A percentile compares a stretch with the other conserved stretches of the same genome.
Conservation (phyloP, 2,329 filamentous ascomycete species). For the Diplodia seriata region DNA sequence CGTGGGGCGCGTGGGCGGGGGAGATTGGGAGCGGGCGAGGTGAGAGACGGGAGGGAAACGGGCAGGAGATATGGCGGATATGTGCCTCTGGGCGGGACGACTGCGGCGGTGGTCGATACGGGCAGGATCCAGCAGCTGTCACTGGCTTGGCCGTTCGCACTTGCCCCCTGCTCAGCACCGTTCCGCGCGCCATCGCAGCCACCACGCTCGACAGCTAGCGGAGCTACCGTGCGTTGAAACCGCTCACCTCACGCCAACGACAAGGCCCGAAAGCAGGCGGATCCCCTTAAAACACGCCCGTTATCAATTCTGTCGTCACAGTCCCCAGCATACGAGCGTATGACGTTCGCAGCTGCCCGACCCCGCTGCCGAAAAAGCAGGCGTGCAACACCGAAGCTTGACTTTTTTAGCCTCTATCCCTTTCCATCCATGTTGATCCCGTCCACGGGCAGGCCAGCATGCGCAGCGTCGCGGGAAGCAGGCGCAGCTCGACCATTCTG, state of each 20-base stretch:
- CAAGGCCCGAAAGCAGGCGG: conserved; percentile 21
- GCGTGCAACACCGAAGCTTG: background rate
- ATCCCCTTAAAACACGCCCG: background rate
- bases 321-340: background rate
- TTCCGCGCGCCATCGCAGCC: conserved; percentile 27
- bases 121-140: conserved; percentile 28
- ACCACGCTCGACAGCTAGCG: conserved; percentile 4
- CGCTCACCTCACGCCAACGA: conserved; percentile 1
- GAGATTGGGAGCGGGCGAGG: background rate
- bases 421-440: too few species aligned
- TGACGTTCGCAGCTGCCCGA: conserved; percentile 11
- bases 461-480: conserved; percentile 7
- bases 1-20: conserved; percentile 5
- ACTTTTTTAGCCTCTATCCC: background rate
- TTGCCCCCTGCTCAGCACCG: conserved; percentile 11
- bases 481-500: background rate
- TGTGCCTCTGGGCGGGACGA: conserved; percentile 7
- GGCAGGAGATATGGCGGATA: conserved; percentile 5
- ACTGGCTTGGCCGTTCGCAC: conserved; percentile 7
- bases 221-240: conserved; percentile 21
- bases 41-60: background rate
- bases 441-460: too few species aligned
- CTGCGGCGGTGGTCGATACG: conserved; percentile 24
- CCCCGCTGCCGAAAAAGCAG: background rate
- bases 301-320: background rate